Conservation (phyloP, 768 basidiomycete species). For the Cystobasidium onofrii region DNA sequence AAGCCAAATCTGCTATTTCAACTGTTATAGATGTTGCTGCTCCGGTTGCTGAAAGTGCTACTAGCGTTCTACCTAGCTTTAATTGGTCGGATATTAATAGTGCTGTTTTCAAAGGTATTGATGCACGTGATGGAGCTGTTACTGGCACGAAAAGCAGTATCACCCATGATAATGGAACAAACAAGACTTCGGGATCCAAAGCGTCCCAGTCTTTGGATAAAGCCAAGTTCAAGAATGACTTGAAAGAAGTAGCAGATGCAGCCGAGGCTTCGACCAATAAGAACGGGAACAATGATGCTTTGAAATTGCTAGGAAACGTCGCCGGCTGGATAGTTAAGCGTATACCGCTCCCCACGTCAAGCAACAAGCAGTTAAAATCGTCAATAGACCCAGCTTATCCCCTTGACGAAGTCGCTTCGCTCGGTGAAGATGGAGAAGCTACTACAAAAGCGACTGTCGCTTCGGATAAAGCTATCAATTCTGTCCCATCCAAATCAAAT, state of each 20-base stretch:
- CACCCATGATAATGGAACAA: not conserved
- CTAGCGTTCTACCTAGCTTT: not conserved
- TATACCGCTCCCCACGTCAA: slow-evolving; percentile 3
- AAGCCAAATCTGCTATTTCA: not conserved
- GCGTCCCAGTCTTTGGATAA: slow-evolving; percentile 9
- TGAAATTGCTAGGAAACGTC: slow-evolving; percentile 33
- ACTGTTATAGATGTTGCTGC: not conserved
- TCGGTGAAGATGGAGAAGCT: not conserved
- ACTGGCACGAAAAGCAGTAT: not conserved
- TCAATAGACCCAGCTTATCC: slow-evolving; percentile 16
- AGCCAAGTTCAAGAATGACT: slow-evolving; percentile 21
- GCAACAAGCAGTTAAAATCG: slow-evolving; percentile 6
- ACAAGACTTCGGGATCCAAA: not conserved
- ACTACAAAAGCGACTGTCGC: not conserved
- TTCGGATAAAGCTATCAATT: slow-evolving; percentile 31
- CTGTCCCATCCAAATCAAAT: not conserved
- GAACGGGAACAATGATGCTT: slow-evolving; percentile 35
- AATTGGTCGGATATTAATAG: not conserved
- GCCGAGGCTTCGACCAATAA: slow-evolving; percentile 9
- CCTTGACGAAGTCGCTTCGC: not conserved
- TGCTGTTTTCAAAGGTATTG: slow-evolving; percentile 2
- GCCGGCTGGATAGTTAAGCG: slow-evolving; percentile 20
- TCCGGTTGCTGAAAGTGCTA: slow-evolving; percentile 37
- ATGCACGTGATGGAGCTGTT: not conserved
- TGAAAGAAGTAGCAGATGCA: not conserved